Conservation (phyloP, 2,329 filamentous ascomycete species). For the Verticillium nonalfalfae region DNA sequence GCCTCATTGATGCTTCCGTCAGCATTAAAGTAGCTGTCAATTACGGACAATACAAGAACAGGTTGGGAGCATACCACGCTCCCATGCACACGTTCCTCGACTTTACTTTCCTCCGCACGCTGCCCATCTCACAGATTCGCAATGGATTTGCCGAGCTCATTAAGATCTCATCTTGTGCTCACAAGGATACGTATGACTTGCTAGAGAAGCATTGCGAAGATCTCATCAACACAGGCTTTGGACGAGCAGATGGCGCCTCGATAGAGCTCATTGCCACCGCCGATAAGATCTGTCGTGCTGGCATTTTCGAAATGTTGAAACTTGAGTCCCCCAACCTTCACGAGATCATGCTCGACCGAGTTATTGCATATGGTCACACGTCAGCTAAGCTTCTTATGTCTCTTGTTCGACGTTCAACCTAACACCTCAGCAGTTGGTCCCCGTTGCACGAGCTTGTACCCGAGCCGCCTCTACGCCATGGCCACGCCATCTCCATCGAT, state of each 20-base stretch:
- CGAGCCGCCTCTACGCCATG: conserved; percentile 62
- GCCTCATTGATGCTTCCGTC: conserved; percentile 68
- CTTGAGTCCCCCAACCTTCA: conserved; percentile 68
- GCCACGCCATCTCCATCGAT: conserved; percentile 69
- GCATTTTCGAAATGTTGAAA: conserved; percentile 67
- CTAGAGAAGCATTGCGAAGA: conserved; percentile 65
- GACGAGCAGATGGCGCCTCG: conserved; percentile 49
- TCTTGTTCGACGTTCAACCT: background rate
- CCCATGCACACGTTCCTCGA: conserved; percentile 68
- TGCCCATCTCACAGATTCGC: conserved; percentile 61
- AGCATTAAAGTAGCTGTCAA: conserved; percentile 76
- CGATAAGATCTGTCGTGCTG: conserved; percentile 61
- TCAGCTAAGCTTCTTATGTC: conserved; percentile 12
- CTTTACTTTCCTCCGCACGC: conserved; percentile 63
- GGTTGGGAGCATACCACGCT: conserved; percentile 66
- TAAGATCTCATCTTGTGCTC: conserved; percentile 68
- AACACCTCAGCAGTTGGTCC: conserved; percentile 47
- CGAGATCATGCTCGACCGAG: conserved; percentile 64
- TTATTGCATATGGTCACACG: conserved; percentile 70
- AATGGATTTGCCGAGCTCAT: conserved; percentile 72
- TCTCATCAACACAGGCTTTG: conserved; percentile 59
- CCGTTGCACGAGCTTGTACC: conserved; percentile 66
- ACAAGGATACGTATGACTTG: conserved; percentile 58
- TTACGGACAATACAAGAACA: conserved; percentile 71
- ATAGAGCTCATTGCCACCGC: conserved; percentile 53